Percentiles rank a stretch among this genome's conserved stretches.
Evolutionary conservation across 2,329 filamentous ascomycete species (phyloP).

Genomic region (Cladosporium sp.): DNA sequence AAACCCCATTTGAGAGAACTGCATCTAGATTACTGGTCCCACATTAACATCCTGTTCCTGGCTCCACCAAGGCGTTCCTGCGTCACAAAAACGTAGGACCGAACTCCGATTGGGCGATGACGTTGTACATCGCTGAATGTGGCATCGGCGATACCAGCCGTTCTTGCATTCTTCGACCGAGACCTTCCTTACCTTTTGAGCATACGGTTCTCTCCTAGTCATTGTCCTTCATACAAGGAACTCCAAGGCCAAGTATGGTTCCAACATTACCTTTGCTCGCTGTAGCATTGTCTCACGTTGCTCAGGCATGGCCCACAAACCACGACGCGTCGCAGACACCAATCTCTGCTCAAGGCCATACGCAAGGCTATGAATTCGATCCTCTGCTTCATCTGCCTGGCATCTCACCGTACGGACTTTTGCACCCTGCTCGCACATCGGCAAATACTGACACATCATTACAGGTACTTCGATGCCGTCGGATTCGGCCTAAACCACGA

Average conservation of each 20-base stretch:
- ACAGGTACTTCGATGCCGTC: conserved; percentile 53
- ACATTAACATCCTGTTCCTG: conserved; percentile 2
- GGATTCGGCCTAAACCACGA: conserved; percentile 39
- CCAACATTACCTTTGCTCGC: background rate
- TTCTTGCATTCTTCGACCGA: background rate
- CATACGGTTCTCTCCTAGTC: background rate
- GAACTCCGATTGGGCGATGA: conserved; percentile 3
- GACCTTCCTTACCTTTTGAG: background rate
- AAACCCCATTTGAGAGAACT: background rate
- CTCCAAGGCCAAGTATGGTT: conserved; percentile 7
- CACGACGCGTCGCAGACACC: conserved; percentile 15
- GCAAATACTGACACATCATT: background rate
- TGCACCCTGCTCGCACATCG: background rate
- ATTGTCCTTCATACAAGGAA: background rate
- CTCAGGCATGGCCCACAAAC: conserved; percentile 5
- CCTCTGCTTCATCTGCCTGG: conserved; percentile 57
- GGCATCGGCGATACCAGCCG: conserved; percentile 2
- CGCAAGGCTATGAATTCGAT: conserved; percentile 45
- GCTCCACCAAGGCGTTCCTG: background rate
- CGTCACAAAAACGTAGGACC: background rate
- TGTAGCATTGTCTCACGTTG: conserved; percentile 5
- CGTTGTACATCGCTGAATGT: background rate
- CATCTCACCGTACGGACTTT: conserved; percentile 46
- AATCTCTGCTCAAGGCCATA: conserved; percentile 11
- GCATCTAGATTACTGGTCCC: background rate